Evolutionary conservation across 768 basidiomycete genomes (phyloP), one percentile per base, ranked within the genome.

Genomic region (Boletellus sp.): DNA sequence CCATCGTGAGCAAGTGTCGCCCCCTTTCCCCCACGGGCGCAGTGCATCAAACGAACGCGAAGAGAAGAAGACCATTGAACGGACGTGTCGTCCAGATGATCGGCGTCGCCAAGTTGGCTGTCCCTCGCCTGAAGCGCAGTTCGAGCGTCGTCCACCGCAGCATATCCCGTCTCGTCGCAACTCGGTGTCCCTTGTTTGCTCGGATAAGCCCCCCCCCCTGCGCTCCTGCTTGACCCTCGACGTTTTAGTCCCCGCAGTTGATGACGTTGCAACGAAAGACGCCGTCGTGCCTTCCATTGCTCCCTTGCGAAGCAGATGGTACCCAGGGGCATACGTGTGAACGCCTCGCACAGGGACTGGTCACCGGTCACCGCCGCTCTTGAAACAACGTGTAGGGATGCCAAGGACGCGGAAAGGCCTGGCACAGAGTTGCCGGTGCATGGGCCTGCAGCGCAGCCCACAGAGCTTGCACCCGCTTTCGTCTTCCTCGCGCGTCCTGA

Each of bases 41-140:
- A 10, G 9, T 28, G 28, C 28, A 3, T 28, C 28, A 9, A 1
- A 28, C 28, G 11, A 28, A 7, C 28, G 28, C 28, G 74, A 50
- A 59, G 74, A 51, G 59, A 74, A 37, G 68, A 80, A 35, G 74
- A 70, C 41, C 70, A 78, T 82, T 37, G 72, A 79, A 55, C 26
- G 26, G 84, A 85, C 69, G 80, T n/a, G n/a, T 83, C 58, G 52
- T 84, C 38, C 73, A 74, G 54, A 80, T 79, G 79, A 78, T 84
- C 51, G 78, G 76, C 0, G 50, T 83, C 20, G 74, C 79, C 23
- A 81, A 80, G 61, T 75, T 68, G 54, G 76, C 80, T 13, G 60
- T 82, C 15, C 80, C 83, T 16, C 77, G 84, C 63, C 70, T 83
- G 67, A 77, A 78, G 56, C 75, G 78, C 36, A 81, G 84, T 2